phyloP scores from a whole-genome alignment of 208 protist genomes.

The Kentomonas sorsogonicus region DNA sequence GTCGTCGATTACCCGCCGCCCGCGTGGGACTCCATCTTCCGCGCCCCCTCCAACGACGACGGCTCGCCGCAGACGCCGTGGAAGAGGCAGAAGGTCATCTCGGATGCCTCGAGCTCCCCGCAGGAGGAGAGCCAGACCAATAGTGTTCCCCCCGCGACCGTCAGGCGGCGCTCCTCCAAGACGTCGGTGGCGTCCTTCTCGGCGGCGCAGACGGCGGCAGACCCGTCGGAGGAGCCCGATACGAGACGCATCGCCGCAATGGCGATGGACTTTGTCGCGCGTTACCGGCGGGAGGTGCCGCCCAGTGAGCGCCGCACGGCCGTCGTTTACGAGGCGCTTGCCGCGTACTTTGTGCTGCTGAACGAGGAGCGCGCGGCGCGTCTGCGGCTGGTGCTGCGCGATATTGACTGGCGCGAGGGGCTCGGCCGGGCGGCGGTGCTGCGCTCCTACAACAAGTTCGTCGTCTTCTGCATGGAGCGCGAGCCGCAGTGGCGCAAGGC shows the following conservation, averaged over 20 bases:
- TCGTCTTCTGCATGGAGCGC: slow-evolving; percentile 27
- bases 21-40: too few species aligned
- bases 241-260: slow-evolving; percentile 8
- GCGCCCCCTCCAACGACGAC: too few species aligned
- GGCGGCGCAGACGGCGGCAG: slow-evolving; percentile 6
- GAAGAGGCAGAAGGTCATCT: too few species aligned
- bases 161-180: too few species aligned
- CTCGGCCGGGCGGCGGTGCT: slow-evolving; percentile 17
- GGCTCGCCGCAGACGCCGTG: too few species aligned
- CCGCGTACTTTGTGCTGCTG: slow-evolving; percentile 7
- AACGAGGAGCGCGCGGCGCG: slow-evolving; percentile 29
- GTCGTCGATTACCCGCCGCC: too few species aligned
- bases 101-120: too few species aligned
- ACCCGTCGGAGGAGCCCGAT: too few species aligned
- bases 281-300: slow-evolving; percentile 10
- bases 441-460: slow-evolving; percentile 32
- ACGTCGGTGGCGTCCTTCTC: too few species aligned
- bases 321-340: slow-evolving; percentile 23
- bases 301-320: slow-evolving; percentile 10
- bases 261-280: slow-evolving; percentile 23
- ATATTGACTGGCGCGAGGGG: slow-evolving; percentile 21
- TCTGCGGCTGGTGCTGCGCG: slow-evolving; percentile 16
- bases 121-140: too few species aligned
- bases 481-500: slow-evolving; percentile 42
- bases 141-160: too few species aligned